A percentile compares a stretch with the other conserved stretches of the same genome.
These are phyloP conservation scores for Triticum dicoccoides DNA, from an alignment of 176 grass and related monocot genomes.

Conservation along the genomic window DNA sequence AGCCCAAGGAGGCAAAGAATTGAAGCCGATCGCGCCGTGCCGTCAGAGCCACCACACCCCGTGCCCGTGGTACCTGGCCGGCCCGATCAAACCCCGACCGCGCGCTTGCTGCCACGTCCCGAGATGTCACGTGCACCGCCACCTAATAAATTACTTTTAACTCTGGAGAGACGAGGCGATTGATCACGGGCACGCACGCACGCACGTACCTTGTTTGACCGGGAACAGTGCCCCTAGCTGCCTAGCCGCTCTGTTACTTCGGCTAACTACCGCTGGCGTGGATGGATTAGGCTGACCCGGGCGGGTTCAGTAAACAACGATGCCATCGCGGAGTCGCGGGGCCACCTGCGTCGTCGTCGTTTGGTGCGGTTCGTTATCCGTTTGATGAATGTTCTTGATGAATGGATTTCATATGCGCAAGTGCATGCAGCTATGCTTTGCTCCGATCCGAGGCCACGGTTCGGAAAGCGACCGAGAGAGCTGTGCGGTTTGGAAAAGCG, in stretches of 20 bases:
- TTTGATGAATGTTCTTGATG: background rate
- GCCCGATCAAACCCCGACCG: background rate
- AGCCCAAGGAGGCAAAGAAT: conserved; percentile 14
- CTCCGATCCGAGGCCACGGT: background rate
- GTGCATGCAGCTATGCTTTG: background rate
- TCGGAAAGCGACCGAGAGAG: background rate
- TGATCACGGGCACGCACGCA: background rate
- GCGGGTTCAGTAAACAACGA: background rate
- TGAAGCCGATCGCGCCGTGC: background rate
- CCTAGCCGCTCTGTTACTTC: background rate
- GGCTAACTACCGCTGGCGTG: background rate
- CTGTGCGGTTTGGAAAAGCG: background rate
- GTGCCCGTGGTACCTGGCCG: background rate
- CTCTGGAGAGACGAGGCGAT: background rate
- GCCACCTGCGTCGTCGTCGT: background rate
- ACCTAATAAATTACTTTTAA: background rate
- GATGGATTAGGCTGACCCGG: conserved; percentile 1
- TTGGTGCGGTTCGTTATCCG: conserved; percentile 19
- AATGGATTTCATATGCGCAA: background rate
- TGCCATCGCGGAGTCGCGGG: too few relatives aligned
- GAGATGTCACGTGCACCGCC: background rate
- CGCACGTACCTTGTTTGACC: background rate
- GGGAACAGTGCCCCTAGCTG: background rate
- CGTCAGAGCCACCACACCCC: background rate
- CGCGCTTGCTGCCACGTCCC: too few relatives aligned